These are phyloP conservation scores for Ricinus communis DNA, from an alignment of 345 rosid species.

Conservation along the genomic window DNA sequence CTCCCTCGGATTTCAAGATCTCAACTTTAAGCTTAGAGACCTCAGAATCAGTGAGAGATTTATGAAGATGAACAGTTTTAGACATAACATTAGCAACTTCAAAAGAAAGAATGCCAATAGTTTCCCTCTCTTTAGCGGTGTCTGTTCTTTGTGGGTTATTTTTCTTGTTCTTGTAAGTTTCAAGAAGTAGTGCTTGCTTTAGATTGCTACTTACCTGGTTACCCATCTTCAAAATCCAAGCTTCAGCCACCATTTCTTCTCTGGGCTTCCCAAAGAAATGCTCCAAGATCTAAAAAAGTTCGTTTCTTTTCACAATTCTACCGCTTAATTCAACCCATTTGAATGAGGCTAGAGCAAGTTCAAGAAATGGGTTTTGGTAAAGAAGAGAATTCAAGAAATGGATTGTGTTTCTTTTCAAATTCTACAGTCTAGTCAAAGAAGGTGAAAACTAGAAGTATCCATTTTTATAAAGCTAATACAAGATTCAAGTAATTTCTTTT, in stretches of 20 bases:
- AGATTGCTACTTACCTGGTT: conserved; percentile 93
- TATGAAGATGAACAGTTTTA: conserved; percentile 78
- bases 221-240: conserved; percentile 94
- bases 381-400: too few relatives aligned
- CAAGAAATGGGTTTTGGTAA: too few relatives aligned
- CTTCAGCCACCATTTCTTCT: conserved; percentile 81
- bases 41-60: conserved; percentile 71
- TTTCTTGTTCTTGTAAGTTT: conserved; percentile 43
- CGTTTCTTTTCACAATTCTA: not conserved
- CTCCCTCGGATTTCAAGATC: conserved; percentile 64
- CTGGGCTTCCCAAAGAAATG: not conserved
- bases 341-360: too few relatives aligned
- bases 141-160: conserved; percentile 34
- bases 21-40: conserved; percentile 70
- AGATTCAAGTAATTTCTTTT: not conserved
- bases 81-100: conserved; percentile 92
- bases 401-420: too few relatives aligned
- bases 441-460: not conserved
- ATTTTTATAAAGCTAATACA: not conserved
- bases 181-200: conserved; percentile 75
- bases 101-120: conserved; percentile 80
- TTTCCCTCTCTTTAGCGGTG: conserved; percentile 50
- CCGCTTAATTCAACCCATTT: not conserved
- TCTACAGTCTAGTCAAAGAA: too few relatives aligned
- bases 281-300: conserved; percentile 13